Percentiles rank a stretch among this genome's conserved stretches.
phyloP scores from a whole-genome alignment of 139 green algal genomes.

The Astrephomene gubernaculifera region DNA sequence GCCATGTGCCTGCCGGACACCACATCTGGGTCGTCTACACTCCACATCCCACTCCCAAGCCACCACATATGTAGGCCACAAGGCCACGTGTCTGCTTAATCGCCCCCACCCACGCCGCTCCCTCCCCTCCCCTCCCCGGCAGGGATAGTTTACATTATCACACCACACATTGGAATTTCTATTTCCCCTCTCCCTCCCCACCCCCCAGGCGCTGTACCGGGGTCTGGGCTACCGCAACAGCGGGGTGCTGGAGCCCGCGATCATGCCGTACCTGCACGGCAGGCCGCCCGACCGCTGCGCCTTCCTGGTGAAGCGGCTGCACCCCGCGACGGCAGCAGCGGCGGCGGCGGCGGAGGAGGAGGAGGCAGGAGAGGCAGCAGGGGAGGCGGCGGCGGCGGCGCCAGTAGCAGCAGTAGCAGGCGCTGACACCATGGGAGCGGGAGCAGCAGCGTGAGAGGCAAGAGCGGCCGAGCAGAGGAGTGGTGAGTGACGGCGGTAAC shows the following conservation, averaged over 20 bases:
- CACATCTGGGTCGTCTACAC: too few relatives aligned
- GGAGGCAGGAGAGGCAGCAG: background rate
- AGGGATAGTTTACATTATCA: too few relatives aligned
- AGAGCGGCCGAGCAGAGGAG: background rate
- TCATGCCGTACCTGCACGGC: constrained; percentile 49
- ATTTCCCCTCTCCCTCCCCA: background rate
- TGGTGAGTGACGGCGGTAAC: background rate
- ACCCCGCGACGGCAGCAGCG: background rate
- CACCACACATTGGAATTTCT: too few relatives aligned
- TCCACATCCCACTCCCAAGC: too few relatives aligned
- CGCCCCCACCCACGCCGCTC: too few relatives aligned
- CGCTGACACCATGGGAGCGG: background rate
- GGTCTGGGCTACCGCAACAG: constrained; percentile 40
- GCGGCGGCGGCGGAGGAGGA: background rate
- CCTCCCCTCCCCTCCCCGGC: too few relatives aligned
- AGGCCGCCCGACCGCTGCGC: constrained; percentile 37
- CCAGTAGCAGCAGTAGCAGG: background rate
- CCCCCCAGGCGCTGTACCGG: constrained; percentile 30
- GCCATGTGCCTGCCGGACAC: too few relatives aligned
- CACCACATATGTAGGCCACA: too few relatives aligned
- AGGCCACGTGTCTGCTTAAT: too few relatives aligned
- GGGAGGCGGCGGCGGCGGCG: too few relatives aligned
- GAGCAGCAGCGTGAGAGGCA: background rate
- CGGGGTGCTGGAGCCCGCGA: constrained; percentile 14
- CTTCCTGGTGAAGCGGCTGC: constrained; percentile 38